Evolutionary conservation across 2,329 filamentous ascomycete species (phyloP), one percentile per base, ranked within the genome.

Genomic region (Pseudogymnoascus sp.): DNA sequence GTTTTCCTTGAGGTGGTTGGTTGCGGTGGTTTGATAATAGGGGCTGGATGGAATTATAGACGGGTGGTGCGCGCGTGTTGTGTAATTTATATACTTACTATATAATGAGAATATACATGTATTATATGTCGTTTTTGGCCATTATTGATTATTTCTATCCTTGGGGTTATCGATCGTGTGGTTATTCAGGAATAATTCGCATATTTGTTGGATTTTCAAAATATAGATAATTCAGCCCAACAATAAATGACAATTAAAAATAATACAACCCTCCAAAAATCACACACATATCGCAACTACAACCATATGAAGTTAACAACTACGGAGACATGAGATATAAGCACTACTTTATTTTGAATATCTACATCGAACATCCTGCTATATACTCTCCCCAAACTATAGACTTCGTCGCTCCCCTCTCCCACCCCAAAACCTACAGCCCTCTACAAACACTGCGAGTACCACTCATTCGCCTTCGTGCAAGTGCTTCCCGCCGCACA

Each of bases 401-500:
- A 33, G 30, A 33, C 7, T 15, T 20, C 37, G 8, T n/a, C 37
- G 5, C 8, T 20, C 37, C 8, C 37, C 15, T 15, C 38, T 18
- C 4, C n/a, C 9, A 9, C 4, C 18, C 39, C 20, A 15, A 14
- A 25, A 25, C 39, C 20, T 25, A 43, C 25, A 33, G 4, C n/a
- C n/a, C 50, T 14, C 28, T 57, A 57, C 50, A 57, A 36, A n/a
- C 50, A 57, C 50, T 65, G 64, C 25, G 62, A 64, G 35, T 65
- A 65, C 53, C 58, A 65, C 35, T 50, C 33, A 37, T 60, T 65
- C 4, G 37, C 22, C 20, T 25, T 57, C 33, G 18, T 53, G 57
- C 71, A 73, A 6, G 63, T 68, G 9, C 60, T 64, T 6, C 67
- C 69, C 22, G 62, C 39, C 7, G 65, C 68, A 62, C 71, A 73